Conservation (phyloP, 2,329 filamentous ascomycete genomes). For the Beauveria medogensis region DNA sequence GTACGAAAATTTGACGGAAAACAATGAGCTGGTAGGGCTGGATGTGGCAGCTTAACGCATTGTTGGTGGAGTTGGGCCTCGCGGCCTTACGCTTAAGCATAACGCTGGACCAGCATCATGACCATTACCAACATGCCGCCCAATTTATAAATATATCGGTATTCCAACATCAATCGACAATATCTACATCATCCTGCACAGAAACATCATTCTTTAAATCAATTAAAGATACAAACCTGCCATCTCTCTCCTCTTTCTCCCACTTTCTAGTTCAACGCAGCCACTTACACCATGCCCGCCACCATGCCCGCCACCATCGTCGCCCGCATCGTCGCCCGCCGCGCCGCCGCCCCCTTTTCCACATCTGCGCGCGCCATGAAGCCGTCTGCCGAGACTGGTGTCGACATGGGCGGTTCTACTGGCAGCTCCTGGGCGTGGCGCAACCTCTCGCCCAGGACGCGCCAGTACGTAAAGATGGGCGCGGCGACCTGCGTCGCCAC, state of each 20-base stretch:
- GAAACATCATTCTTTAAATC: not conserved
- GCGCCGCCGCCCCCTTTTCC: conserved; percentile 1
- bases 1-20: not conserved
- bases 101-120: not conserved
- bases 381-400: not conserved
- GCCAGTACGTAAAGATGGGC: conserved; percentile 2
- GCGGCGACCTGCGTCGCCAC: not conserved
- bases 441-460: conserved; percentile 8
- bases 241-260: not conserved
- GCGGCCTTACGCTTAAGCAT: conserved; percentile 4
- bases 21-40: not conserved
- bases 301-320: not conserved
- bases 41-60: not conserved
- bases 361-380: not conserved
- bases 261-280: not conserved
- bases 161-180: not conserved
- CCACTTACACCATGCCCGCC: not conserved
- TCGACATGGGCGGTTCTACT: not conserved
- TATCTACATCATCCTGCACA: not conserved
- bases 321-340: not conserved
- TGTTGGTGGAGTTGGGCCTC: not conserved
- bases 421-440: conserved; percentile 5
- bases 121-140: not conserved
- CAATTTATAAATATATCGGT: not conserved
- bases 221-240: not conserved